Percentiles rank a stretch among this genome's conserved stretches.
These are phyloP conservation scores for Penicillium verhagenii DNA, from an alignment of 495 filamentous ascomycete species.

Conservation along the genomic window DNA sequence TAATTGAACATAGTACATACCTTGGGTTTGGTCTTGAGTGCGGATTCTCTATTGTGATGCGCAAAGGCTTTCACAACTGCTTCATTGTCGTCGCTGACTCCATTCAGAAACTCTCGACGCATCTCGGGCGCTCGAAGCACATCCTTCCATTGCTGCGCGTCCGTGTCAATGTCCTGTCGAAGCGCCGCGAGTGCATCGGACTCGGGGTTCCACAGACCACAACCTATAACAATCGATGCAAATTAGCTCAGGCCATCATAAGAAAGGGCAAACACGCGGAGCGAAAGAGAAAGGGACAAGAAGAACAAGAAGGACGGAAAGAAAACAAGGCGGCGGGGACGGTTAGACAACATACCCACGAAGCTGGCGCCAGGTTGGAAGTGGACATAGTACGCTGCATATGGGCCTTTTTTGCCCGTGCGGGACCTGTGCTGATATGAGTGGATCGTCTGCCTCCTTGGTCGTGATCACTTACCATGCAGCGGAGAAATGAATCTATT, in stretches of 20 bases:
- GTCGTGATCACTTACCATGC: constrained; percentile 57
- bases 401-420: constrained; percentile 81
- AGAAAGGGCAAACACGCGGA: neutral
- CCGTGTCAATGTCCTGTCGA: constrained; percentile 70
- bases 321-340: no score
- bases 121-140: constrained; percentile 59
- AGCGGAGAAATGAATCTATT: constrained; percentile 72
- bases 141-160: constrained; percentile 62
- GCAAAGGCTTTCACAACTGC: constrained; percentile 68
- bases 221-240: constrained; percentile 53
- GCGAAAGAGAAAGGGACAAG: neutral
- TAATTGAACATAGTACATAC: constrained; percentile 45
- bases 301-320: no score
- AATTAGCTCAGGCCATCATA: constrained; percentile 4
- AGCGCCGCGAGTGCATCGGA: constrained; percentile 57
- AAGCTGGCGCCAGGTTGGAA: constrained; percentile 59
- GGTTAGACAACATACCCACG: constrained; percentile 51
- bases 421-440: constrained; percentile 56
- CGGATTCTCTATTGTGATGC: constrained; percentile 62
- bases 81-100: constrained; percentile 52
- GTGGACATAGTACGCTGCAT: constrained; percentile 80
- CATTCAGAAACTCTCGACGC: constrained; percentile 61
- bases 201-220: constrained; percentile 77
- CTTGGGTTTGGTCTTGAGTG: constrained; percentile 83
- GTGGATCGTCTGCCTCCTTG: constrained; percentile 14